Percentiles rank a stretch among this genome's conserved stretches.
phyloP scores from a whole-genome alignment of 1,284 basidiomycete genomes.

The Cystobasidium sp. region DNA sequence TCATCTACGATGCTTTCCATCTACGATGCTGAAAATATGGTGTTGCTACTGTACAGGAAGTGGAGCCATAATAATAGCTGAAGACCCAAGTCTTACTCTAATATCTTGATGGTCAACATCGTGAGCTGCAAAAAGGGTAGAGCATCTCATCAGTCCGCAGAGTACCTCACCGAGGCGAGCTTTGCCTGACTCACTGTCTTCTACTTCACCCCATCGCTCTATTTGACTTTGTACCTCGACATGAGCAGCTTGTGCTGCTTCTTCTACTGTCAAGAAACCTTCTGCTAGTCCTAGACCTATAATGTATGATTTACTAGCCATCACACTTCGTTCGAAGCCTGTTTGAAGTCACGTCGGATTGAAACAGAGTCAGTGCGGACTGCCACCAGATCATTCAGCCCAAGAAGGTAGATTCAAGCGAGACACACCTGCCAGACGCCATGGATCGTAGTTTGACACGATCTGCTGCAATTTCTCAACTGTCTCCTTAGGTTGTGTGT shows the following conservation, averaged over 20 bases:
- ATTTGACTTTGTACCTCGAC: conserved; percentile 97
- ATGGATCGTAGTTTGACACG: conserved; percentile 70
- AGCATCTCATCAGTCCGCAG: conserved; percentile 20
- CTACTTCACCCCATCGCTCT: conserved; percentile 95
- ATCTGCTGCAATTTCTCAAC: conserved; percentile 66
- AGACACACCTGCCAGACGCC: conserved; percentile 70
- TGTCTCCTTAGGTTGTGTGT: conserved; percentile 71
- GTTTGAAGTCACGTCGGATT: background rate
- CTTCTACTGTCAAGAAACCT: conserved; percentile 74
- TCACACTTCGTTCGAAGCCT: conserved; percentile 88
- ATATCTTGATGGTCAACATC: conserved; percentile 97
- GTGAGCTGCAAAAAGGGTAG: conserved; percentile 66
- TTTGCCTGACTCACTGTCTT: conserved; percentile 77
- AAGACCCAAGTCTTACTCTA: conserved; percentile 73
- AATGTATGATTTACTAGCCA: conserved; percentile 88
- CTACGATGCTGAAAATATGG: background rate
- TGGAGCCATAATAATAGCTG: conserved; percentile 34
- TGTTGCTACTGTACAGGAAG: conserved; percentile 6
- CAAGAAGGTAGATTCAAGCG: too few species aligned
- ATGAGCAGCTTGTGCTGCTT: conserved; percentile 81
- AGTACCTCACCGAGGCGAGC: too few species aligned
- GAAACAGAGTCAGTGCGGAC: conserved; percentile 52
- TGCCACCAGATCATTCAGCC: too few species aligned
- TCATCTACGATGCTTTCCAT: background rate
- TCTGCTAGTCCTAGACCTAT: conserved; percentile 83